phyloP scores from a whole-genome alignment of 179 eudicot genomes.

The Heliamphora pulchella region DNA sequence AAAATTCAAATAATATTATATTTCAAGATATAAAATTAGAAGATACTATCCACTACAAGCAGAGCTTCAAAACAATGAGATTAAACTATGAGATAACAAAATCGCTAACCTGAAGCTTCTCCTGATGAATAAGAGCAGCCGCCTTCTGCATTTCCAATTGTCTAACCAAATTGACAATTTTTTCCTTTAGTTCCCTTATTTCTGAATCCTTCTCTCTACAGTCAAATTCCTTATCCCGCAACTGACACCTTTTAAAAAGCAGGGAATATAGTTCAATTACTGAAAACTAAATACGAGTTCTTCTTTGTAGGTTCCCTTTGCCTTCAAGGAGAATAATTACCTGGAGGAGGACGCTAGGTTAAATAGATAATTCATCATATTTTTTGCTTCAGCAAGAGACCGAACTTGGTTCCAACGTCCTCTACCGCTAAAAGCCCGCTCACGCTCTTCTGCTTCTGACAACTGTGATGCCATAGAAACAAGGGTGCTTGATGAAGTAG shows the following conservation, averaged over 20 bases:
- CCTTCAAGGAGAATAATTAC: constrained; percentile 27
- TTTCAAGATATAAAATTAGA: neutral
- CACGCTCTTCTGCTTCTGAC: constrained; percentile 98
- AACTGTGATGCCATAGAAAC: constrained; percentile 97
- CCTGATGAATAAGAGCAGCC: constrained; percentile 52
- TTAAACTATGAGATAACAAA: neutral
- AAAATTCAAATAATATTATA: neutral
- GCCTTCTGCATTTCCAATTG: constrained; percentile 70
- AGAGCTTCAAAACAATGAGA: neutral
- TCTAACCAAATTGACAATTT: constrained; percentile 56
- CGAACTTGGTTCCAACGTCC: constrained; percentile 98
- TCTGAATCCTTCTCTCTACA: constrained; percentile 80
- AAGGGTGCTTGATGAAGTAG: constrained; percentile 80
- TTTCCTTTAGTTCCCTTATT: constrained; percentile 79
- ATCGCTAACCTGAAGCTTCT: constrained; percentile 50
- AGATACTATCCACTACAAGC: neutral
- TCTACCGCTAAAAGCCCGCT: constrained; percentile 76
- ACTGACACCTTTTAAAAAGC: constrained; percentile 49
- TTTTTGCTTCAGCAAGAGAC: constrained; percentile 82
- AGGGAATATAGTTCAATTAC: neutral
- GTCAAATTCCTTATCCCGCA: constrained; percentile 67
- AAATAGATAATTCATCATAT: constrained; percentile 75
- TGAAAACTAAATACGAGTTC: neutral
- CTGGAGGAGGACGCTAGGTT: constrained; percentile 80
- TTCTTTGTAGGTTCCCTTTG: neutral